A percentile compares a stretch with the other conserved stretches of the same genome.
These are phyloP conservation scores for Daldinia vernicosa DNA, from an alignment of 495 filamentous ascomycete species.

Conservation along the genomic window DNA sequence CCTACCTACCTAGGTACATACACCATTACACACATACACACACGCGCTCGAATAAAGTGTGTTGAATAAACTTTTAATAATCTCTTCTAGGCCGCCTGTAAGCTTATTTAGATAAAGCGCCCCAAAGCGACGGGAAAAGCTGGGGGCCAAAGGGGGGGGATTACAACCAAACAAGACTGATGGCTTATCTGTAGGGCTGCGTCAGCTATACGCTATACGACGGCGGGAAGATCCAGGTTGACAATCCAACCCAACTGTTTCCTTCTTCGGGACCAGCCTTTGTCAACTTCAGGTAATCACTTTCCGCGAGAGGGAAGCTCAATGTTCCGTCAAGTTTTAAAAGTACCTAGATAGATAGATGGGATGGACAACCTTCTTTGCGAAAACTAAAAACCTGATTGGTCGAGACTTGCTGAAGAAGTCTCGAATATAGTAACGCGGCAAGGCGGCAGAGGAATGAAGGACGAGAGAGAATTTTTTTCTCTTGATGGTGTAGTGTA, in stretches of 20 bases:
- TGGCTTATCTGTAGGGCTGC: constrained; percentile 48
- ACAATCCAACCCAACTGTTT: constrained; percentile 38
- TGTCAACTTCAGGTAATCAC: constrained; percentile 39
- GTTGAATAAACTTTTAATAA: constrained; percentile 20
- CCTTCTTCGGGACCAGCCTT: constrained; percentile 26
- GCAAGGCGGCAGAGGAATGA: constrained; percentile 32
- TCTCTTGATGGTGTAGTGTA: constrained; percentile 28
- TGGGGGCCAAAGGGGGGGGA: constrained; percentile 38
- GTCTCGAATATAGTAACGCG: constrained; percentile 45
- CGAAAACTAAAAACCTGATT: constrained; percentile 6
- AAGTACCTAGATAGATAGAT: constrained; percentile 10
- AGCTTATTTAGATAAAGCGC: constrained; percentile 38
- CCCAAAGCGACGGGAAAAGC: constrained; percentile 29
- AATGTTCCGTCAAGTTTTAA: constrained; percentile 2
- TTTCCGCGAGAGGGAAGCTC: constrained; percentile 4
- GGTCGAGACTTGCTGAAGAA: constrained; percentile 21
- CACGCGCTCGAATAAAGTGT: background rate
- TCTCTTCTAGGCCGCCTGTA: constrained; percentile 14
- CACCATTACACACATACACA: background rate
- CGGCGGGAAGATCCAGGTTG: constrained; percentile 40
- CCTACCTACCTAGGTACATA: too few relatives aligned
- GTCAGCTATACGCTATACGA: constrained; percentile 44
- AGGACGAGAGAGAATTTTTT: constrained; percentile 12
- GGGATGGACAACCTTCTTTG: background rate
- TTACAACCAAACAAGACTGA: constrained; percentile 31